Base-by-base conservation (phyloP, 2,329 filamentous ascomycete genomes). In the Epichloe festucae region DNA sequence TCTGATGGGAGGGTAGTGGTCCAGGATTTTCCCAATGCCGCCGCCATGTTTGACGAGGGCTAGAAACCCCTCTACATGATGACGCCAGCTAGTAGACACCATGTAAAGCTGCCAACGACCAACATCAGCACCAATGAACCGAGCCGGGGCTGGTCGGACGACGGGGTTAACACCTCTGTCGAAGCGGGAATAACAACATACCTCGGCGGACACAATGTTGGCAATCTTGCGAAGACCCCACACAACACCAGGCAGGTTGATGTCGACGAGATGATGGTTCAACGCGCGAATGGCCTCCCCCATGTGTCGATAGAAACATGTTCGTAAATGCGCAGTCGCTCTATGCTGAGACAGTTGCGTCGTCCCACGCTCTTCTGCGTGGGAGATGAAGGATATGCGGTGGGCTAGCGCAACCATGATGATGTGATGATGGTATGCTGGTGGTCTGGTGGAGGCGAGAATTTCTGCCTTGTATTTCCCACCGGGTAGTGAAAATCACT, bases 181-280 rank as follows among this genome's bases (percentile, higher is more conserved):
- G 36, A n/a, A n/a, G 36, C 36, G 36, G 36, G 6, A 14, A 7
- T 12, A 21, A 46, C 15, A 14, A 35, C 34, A 17, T 46, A 46
- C 45, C 45, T 46, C 45, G 31, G 45, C 45, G 17, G 45, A 46
- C 34, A 46, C 45, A n/a, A 46, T 46, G 19, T 46, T 46, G 34
- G 17, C 45, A 36, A 46, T 46, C 17, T 46, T 46, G 12, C 45
- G 45, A 21, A 46, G 45, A 8, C 45, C 45, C 45, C 45, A 46
- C 11, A 36, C 19, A 5, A 46, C 34, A n/a, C 14, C 34, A 4
- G 45, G 19, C 31, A 46, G 19, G 31, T 38, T 19, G n/a, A 46
- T 17, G 17, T 35, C 45, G 10, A 46, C 45, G 17, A 46, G 45
- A 21, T 38, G n/a, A 17, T 38, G 45, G 14, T 46, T 46, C 45